Base-by-base conservation (phyloP, 2,329 filamentous ascomycete genomes). In the Lecanicillium sp. region DNA sequence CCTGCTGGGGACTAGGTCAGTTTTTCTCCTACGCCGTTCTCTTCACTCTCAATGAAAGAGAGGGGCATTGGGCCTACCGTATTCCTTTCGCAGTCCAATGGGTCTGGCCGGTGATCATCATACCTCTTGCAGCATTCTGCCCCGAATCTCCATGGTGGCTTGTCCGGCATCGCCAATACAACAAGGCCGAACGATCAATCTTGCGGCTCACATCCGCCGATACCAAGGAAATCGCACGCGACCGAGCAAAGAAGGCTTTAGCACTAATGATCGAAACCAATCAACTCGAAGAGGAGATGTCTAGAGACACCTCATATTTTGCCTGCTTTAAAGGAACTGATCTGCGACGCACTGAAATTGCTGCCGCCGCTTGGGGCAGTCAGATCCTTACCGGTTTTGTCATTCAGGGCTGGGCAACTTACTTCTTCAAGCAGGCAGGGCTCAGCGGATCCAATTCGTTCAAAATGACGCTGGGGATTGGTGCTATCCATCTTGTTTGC, bases 1-100 rank as follows among this genome's bases (percentile, higher is more conserved):
- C 71, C 49, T 71, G 66, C 43, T 71, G 64, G 51, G 61, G 61
- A 6, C 58, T 69, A 10, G 68, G 68, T 1, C 65, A 69, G 42
- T 51, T 71, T 22, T 57, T 71, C 29, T 61, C 61, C 1, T 59
- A 63, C 4, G 55, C 52, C 2, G 41, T 58, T 6, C 40, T 55
- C 37, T 39, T 47, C 7, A 48, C 50, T 4, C 43, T 55, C 10
- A 45, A 51, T 33, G 44, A 52, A 20, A 54, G 57, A 14, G 44
- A 50, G 0, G 47, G 59, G 2, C 48, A 69, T 17, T 71, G 65
- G 63, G 60, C 62, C 0, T 74, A 67, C 46, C 56, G 62, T 7
- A 66, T 65, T 8, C 68, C 68, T 0, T 72, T 68, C 39, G 68
- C 59, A 1, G 37, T 71, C 0, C 68, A 72, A 41, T 73, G 70